Percentiles rank a stretch among this genome's conserved stretches.
Evolutionary conservation across 192 early-diverging fungal genomes (phyloP).

Genomic region (Rhizophlyctis rosea): DNA sequence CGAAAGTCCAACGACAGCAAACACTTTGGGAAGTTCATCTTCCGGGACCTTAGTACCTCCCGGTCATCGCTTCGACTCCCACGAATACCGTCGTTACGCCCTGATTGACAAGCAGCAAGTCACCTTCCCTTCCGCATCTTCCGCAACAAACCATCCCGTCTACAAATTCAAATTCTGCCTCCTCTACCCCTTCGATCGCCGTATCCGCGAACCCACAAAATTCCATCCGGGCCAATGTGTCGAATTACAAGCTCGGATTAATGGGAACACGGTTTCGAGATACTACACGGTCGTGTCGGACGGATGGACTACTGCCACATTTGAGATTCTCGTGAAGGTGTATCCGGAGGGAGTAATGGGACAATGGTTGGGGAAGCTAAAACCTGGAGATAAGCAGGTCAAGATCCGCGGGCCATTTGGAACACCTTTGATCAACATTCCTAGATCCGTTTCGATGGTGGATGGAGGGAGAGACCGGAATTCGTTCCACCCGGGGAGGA

Average conservation of each 20-base stretch:
- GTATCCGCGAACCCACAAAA: not conserved
- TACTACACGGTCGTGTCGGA: slow-evolving; percentile 34
- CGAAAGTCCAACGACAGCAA: not conserved
- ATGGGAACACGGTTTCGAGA: slow-evolving; percentile 18
- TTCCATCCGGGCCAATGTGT: slow-evolving; percentile 32
- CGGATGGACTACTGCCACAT: slow-evolving; percentile 14
- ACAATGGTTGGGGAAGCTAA: slow-evolving; percentile 15
- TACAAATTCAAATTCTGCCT: slow-evolving; percentile 25
- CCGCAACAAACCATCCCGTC: not conserved
- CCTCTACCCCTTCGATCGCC: slow-evolving; percentile 31
- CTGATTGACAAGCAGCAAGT: slow-evolving; percentile 10
- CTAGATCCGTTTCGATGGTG: not conserved
- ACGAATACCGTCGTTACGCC: slow-evolving; percentile 36
- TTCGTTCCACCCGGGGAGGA: no score
- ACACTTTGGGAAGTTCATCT: slow-evolving; percentile 12
- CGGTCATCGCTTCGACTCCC: slow-evolving; percentile 17
- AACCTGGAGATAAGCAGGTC: slow-evolving; percentile 30
- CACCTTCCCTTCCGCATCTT: not conserved
- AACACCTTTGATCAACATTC: not conserved
- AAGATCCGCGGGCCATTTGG: slow-evolving; percentile 41
- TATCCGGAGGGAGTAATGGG: slow-evolving; percentile 21
- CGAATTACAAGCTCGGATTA: slow-evolving; percentile 26
- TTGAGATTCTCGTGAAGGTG: slow-evolving; percentile 33
- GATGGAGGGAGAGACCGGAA: not conserved
- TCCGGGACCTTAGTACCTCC: not conserved